Conservation (phyloP, 2,329 filamentous ascomycete genomes). For the Monosporascus sp. region DNA sequence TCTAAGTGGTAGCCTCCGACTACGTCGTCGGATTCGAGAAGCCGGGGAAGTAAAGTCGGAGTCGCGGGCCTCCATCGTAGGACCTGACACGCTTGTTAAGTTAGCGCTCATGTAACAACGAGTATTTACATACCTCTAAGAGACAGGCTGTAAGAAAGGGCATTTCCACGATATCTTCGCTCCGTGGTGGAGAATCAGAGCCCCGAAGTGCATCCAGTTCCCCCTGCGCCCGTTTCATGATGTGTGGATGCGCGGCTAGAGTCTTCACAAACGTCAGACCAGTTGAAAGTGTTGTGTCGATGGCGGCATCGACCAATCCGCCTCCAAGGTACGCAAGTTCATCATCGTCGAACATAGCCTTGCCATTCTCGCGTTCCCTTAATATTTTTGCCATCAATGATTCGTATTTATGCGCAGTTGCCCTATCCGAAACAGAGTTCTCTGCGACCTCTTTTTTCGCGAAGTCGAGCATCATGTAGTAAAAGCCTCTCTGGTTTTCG, state of each 20-base stretch:
- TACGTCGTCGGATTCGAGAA: constrained; percentile 9
- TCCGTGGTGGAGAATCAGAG: constrained; percentile 4
- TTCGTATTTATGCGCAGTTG: not conserved
- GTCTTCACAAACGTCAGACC: constrained; percentile 10
- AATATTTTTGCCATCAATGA: constrained; percentile 6
- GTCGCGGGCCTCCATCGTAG: constrained; percentile 13
- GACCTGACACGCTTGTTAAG: not conserved
- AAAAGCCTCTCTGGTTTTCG: constrained; percentile 3
- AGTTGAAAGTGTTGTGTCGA: constrained; percentile 10
- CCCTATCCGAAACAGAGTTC: not conserved
- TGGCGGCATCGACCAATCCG: constrained; percentile 12
- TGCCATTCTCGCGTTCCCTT: constrained; percentile 2
- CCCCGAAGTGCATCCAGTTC: constrained; percentile 11
- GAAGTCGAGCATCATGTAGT: constrained; percentile 6
- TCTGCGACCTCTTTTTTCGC: not conserved
- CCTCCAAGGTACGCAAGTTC: constrained; percentile 12
- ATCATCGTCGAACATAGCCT: constrained; percentile 6
- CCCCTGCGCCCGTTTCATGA: constrained; percentile 8
- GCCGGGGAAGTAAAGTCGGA: constrained; percentile 8
- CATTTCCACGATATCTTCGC: constrained; percentile 2
- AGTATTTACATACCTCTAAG: constrained; percentile 7
- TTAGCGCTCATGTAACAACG: not conserved
- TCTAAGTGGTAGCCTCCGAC: constrained; percentile 9
- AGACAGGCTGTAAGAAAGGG: constrained; percentile 15
- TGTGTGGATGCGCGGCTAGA: constrained; percentile 10